These are phyloP conservation scores for Monosporozyma yasuniensis DNA, from an alignment of 805 yeast species.

Conservation along the genomic window DNA sequence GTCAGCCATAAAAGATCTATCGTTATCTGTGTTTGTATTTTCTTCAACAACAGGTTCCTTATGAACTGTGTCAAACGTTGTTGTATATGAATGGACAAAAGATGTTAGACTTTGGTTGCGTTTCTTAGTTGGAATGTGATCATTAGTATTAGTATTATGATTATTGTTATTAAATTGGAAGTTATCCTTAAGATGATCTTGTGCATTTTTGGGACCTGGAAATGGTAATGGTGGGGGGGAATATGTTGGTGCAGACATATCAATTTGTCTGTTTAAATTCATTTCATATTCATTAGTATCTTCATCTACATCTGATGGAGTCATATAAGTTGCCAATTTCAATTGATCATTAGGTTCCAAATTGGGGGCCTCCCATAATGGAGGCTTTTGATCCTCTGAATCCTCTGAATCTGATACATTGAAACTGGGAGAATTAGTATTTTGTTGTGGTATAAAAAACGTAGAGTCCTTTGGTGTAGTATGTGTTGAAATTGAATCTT, in stretches of 20 bases:
- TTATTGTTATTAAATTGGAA: background rate
- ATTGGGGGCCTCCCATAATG: constrained; percentile 34
- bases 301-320: background rate
- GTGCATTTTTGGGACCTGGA: background rate
- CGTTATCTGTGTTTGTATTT: background rate
- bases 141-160: background rate
- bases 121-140: background rate
- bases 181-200: background rate
- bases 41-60: background rate
- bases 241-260: background rate
- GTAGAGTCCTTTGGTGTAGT: background rate
- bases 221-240: constrained; percentile 2
- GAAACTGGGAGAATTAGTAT: background rate
- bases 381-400: constrained; percentile 19
- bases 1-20: constrained; percentile 5
- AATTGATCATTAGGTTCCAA: constrained; percentile 34
- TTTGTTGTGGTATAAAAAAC: background rate
- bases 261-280: background rate
- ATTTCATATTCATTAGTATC: background rate
- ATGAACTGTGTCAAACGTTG: background rate
- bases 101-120: constrained; percentile 2
- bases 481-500: background rate
- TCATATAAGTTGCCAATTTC: constrained; percentile 21
- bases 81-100: background rate
- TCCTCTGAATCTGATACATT: background rate